Percentiles rank a stretch among this genome's conserved stretches.
These are phyloP conservation scores for Xylaria sp. DNA, from an alignment of 2,329 filamentous ascomycete genomes.

Conservation along the genomic window DNA sequence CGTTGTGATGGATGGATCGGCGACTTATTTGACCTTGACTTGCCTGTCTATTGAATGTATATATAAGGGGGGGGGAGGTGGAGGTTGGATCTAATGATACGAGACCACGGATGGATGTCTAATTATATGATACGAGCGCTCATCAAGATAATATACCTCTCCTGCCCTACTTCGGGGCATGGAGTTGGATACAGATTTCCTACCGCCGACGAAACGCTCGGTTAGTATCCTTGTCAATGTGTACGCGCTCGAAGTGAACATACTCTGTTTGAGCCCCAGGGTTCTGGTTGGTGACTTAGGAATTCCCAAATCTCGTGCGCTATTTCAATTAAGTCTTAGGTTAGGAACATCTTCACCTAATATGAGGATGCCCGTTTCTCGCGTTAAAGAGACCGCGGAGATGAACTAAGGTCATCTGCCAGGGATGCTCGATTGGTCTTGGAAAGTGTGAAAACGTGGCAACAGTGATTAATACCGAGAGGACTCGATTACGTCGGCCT, in stretches of 20 bases:
- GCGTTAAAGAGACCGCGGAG: too few species aligned
- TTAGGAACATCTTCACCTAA: too few species aligned
- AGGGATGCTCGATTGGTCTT: too few species aligned
- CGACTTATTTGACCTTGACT: not conserved
- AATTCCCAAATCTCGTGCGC: too few species aligned
- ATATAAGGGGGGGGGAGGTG: not conserved
- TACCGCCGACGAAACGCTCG: not conserved
- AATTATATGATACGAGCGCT: not conserved
- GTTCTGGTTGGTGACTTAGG: too few species aligned
- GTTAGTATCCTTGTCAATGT: not conserved
- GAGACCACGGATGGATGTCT: not conserved
- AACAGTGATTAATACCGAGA: too few species aligned
- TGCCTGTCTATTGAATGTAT: not conserved
- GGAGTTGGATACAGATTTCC: not conserved
- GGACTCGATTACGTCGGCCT: too few species aligned
- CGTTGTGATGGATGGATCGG: not conserved
- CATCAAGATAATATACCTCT: slow-evolving; percentile 1
- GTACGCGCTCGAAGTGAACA: not conserved
- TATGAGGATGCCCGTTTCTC: too few species aligned
- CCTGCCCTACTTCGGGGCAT: not conserved
- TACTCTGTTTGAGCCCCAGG: not conserved
- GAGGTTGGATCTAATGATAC: not conserved
- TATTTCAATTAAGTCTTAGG: too few species aligned
- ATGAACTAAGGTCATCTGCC: too few species aligned
- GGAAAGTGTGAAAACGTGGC: too few species aligned